These are phyloP conservation scores for Porphyrellus sp. DNA, from an alignment of 1,284 basidiomycete genomes.

Conservation along the genomic window DNA sequence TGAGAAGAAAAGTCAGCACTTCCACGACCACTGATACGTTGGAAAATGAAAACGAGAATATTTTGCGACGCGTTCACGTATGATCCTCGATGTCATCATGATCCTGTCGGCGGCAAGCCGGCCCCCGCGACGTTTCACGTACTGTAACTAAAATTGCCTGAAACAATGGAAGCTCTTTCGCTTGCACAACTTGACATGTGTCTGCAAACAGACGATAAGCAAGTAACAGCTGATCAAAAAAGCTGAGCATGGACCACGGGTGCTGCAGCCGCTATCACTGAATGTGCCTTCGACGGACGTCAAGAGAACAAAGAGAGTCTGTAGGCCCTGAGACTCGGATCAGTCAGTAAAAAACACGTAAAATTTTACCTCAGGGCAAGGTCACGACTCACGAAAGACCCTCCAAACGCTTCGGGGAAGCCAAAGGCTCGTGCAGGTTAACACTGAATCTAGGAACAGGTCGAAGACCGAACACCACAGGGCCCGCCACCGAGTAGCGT, in stretches of 20 bases:
- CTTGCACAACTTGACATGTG: background rate
- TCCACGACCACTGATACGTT: background rate
- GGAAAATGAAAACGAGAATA: background rate
- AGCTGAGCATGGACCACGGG: background rate
- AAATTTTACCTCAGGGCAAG: too few relatives aligned
- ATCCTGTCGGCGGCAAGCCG: background rate
- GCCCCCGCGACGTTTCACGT: too few relatives aligned
- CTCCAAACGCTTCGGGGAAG: too few relatives aligned
- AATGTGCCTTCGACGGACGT: too few relatives aligned
- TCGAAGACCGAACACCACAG: background rate
- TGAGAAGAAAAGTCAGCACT: constrained; percentile 5
- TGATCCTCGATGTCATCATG: background rate
- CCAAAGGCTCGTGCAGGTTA: too few relatives aligned
- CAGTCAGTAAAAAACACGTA: too few relatives aligned
- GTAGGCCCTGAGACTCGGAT: too few relatives aligned
- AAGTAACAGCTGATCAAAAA: background rate
- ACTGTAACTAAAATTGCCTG: background rate
- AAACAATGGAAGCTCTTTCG: background rate
- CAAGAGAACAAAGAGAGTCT: too few relatives aligned
- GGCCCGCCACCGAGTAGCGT: too few relatives aligned
- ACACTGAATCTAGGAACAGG: too few relatives aligned
- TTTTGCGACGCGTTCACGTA: background rate
- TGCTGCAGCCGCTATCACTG: background rate
- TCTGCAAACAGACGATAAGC: background rate
- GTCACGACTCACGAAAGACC: too few relatives aligned